A percentile compares a stretch with the other conserved stretches of the same genome.
These are phyloP conservation scores for Neurospora sp. DNA, from an alignment of 495 filamentous ascomycete genomes.

Conservation along the genomic window DNA sequence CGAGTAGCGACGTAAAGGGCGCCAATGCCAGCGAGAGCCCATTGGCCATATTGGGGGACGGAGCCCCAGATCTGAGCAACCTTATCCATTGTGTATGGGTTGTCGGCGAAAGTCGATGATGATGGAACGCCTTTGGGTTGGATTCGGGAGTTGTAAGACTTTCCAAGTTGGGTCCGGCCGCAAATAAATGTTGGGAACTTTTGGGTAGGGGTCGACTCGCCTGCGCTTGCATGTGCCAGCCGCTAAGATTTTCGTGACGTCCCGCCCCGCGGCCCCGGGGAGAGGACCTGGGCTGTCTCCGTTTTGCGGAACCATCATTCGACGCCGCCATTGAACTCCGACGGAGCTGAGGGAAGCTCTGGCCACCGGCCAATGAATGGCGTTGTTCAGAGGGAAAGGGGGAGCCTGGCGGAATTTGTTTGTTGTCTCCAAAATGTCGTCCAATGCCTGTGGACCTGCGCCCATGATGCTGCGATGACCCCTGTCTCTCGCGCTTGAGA, in stretches of 20 bases:
- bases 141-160: neutral
- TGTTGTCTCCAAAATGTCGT: neutral
- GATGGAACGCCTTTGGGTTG: neutral
- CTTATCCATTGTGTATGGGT: slow-evolving; percentile 22
- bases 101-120: neutral
- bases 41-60: slow-evolving; percentile 27
- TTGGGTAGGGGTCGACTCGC: neutral
- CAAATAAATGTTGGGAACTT: neutral
- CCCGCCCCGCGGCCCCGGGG: neutral
- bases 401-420: neutral
- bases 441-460: neutral
- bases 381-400: neutral
- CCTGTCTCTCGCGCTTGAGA: neutral
- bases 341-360: neutral
- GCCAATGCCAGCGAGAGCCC: slow-evolving; percentile 42
- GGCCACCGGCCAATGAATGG: neutral
- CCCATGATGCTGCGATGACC: neutral
- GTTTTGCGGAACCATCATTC: neutral
- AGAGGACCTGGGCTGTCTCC: neutral
- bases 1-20: slow-evolving; percentile 47
- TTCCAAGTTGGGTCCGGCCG: neutral
- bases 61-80: slow-evolving; percentile 24
- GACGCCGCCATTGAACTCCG: neutral
- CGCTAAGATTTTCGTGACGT: neutral
- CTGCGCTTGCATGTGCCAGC: neutral